Percentiles rank a stretch among this genome's conserved stretches.
Conservation (phyloP, 148 eudicot genomes). For the Rhododendron williamsianum region DNA sequence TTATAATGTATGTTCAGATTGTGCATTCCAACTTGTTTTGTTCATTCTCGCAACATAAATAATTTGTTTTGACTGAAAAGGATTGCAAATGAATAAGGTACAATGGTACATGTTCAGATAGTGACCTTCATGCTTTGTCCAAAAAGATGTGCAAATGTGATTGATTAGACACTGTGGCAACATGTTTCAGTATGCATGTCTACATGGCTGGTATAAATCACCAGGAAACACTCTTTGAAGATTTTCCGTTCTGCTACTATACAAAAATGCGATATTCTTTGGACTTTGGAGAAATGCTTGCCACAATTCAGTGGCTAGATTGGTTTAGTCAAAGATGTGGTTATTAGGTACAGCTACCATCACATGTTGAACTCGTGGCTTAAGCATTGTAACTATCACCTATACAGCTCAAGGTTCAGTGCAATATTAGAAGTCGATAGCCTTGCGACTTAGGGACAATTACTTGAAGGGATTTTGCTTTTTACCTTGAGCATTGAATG, state of each 20-base stretch:
- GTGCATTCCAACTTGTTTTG: background rate
- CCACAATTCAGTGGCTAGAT: background rate
- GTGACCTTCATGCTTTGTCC: background rate
- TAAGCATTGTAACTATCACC: background rate
- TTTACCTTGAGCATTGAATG: background rate
- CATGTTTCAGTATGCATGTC: background rate
- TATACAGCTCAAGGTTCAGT: background rate
- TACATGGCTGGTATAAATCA: background rate
- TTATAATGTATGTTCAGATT: background rate
- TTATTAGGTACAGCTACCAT: background rate
- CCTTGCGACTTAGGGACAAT: background rate
- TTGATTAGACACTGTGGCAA: background rate
- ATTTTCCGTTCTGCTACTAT: background rate
- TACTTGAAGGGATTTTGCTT: background rate
- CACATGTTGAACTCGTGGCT: background rate
- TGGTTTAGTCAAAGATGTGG: background rate
- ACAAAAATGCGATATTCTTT: background rate
- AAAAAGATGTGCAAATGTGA: background rate
- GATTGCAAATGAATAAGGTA: conserved; percentile 9
- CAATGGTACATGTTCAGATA: background rate
- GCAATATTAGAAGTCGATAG: background rate
- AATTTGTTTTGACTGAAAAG: background rate
- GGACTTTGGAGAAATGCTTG: background rate
- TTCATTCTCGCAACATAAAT: background rate
- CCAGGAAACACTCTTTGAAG: background rate